A percentile compares a stretch with the other conserved stretches of the same genome.
Conservation (phyloP, 345 rosid species). For the Pistacia vera region DNA sequence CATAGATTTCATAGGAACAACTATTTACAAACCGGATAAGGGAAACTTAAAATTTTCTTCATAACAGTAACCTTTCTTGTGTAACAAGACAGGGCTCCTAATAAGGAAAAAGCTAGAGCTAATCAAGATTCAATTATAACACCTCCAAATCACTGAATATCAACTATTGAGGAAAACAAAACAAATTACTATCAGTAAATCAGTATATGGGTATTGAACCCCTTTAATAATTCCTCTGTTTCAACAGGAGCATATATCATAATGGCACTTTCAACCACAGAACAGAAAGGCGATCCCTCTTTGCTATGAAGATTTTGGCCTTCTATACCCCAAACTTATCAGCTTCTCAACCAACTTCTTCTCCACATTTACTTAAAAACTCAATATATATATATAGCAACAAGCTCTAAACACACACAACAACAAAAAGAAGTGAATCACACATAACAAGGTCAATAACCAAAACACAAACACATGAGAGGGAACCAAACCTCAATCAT, state of each 20-base stretch:
- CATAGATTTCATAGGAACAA: not conserved
- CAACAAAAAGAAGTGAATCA: not conserved
- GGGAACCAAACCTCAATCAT: constrained; percentile 66
- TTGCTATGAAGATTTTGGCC: constrained; percentile 33
- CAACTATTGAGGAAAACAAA: not conserved
- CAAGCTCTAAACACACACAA: too few species aligned
- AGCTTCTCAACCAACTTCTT: constrained; percentile 75
- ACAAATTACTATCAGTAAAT: not conserved
- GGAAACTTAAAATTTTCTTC: constrained; percentile 9
- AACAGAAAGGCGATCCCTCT: not conserved
- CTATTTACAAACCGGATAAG: not conserved
- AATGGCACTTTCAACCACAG: not conserved
- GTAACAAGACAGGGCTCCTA: not conserved
- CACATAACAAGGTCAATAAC: not conserved
- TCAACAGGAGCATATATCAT: not conserved
- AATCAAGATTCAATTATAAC: not conserved
- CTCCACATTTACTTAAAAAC: constrained; percentile 74
- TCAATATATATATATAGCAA: not conserved
- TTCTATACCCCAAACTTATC: constrained; percentile 61
- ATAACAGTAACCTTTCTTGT: not conserved
- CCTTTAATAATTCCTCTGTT: not conserved
- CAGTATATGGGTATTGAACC: not conserved
- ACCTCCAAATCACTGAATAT: not conserved
- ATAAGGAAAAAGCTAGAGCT: not conserved
- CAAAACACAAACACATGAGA: not conserved